Percentiles rank a stretch among this genome's conserved stretches.
phyloP scores from a whole-genome alignment of 768 basidiomycete species.

The Phlegmacium glaucopus region DNA sequence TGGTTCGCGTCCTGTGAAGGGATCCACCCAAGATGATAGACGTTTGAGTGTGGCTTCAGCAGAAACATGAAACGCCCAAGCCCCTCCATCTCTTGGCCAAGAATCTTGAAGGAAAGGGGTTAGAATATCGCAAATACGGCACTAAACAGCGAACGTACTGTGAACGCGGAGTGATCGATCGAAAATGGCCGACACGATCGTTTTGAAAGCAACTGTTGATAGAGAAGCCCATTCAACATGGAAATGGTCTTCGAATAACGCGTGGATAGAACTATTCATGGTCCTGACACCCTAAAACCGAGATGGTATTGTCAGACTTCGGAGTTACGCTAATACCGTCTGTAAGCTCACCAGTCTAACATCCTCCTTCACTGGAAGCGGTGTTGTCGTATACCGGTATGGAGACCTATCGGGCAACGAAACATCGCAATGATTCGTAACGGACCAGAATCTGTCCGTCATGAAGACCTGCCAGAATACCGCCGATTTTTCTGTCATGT shows the following conservation, averaged over 20 bases:
- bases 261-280: conserved; percentile 20
- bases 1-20: conserved; percentile 31
- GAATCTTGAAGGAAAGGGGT: conserved; percentile 4
- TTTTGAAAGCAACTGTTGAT: conserved; percentile 40
- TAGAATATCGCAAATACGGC: neutral
- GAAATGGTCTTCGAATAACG: conserved; percentile 25
- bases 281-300: conserved; percentile 7
- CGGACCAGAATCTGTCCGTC: conserved; percentile 60
- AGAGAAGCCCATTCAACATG: conserved; percentile 15
- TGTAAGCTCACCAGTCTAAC: conserved; percentile 13
- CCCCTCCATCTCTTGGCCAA: conserved; percentile 23
- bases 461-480: conserved; percentile 63
- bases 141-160: conserved; percentile 17
- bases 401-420: conserved; percentile 48
- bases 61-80: conserved; percentile 39
- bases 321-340: neutral
- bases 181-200: conserved; percentile 50
- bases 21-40: conserved; percentile 37
- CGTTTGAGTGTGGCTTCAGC: conserved; percentile 44
- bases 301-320: too few species aligned
- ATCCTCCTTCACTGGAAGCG: conserved; percentile 40
- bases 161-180: conserved; percentile 47
- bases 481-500: conserved; percentile 43
- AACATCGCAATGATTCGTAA: conserved; percentile 49
- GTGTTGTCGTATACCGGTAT: conserved; percentile 48